Evolutionary conservation across 192 early-diverging fungal genomes (phyloP).

Genomic region (Borealophlyctis nickersoniae): DNA sequence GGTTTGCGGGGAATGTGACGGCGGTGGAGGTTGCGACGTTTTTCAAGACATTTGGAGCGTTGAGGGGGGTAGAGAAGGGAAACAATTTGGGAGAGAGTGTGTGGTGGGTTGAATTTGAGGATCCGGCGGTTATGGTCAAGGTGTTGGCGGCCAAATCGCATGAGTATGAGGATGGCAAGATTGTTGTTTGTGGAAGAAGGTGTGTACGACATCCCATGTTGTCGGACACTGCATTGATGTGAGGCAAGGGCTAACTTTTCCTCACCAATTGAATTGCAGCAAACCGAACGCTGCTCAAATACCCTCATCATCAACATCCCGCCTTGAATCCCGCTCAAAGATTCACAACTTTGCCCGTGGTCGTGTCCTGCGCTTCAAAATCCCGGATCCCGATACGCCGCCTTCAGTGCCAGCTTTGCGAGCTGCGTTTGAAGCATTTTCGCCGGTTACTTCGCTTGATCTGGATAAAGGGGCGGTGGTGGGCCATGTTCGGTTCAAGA

Average conservation of each 20-base stretch:
- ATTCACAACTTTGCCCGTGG: constrained; percentile 6
- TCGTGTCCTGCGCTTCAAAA: constrained; percentile 12
- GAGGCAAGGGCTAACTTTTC: no score
- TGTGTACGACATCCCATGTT: no score
- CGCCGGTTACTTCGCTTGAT: constrained; percentile 11
- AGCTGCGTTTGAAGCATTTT: constrained; percentile 6
- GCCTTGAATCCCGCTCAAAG: neutral
- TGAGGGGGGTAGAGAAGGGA: neutral
- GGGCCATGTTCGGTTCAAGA: constrained; percentile 22
- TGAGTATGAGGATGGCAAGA: constrained; percentile 18
- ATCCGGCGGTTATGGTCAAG: constrained; percentile 22
- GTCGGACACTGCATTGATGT: neutral
- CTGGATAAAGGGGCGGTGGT: constrained; percentile 8
- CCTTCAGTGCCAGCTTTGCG: constrained; percentile 5
- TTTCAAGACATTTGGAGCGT: constrained; percentile 13
- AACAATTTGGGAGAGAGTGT: neutral
- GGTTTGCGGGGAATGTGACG: constrained; percentile 12
- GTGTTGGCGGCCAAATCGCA: constrained; percentile 17
- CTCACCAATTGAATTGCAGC: no score
- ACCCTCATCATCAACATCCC: neutral
- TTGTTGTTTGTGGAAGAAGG: constrained; percentile 12
- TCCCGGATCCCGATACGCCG: constrained; percentile 2
- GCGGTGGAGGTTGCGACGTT: constrained; percentile 13
- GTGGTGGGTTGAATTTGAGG: constrained; percentile 14
- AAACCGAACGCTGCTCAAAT: no score